phyloP scores from a whole-genome alignment of 768 basidiomycete genomes.

The Lactifluus piperatus region DNA sequence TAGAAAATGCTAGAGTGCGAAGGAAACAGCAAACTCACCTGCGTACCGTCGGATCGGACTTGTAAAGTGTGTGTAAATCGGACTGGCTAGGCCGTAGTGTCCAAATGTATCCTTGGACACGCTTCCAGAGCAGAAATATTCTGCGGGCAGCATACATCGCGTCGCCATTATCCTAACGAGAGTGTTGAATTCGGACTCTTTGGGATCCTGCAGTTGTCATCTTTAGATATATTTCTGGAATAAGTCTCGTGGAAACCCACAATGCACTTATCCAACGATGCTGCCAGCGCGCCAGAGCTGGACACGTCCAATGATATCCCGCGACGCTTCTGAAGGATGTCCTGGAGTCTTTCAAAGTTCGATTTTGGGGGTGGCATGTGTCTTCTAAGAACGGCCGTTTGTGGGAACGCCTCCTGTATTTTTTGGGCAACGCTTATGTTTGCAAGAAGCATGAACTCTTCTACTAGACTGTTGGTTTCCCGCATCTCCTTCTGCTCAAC shows the following conservation, averaged over 20 bases:
- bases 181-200: slow-evolving; percentile 89
- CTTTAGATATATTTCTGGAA: slow-evolving; percentile 4
- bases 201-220: slow-evolving; percentile 49
- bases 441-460: slow-evolving; percentile 98
- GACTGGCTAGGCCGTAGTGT: slow-evolving; percentile 95
- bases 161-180: slow-evolving; percentile 99
- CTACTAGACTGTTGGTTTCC: slow-evolving; percentile 94
- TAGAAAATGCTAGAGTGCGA: background rate
- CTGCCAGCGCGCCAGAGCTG: slow-evolving; percentile 81
- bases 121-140: slow-evolving; percentile 96
- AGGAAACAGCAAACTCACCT: slow-evolving; percentile 36
- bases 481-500: slow-evolving; percentile 90
- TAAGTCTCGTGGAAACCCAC: slow-evolving; percentile 36
- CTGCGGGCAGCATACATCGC: slow-evolving; percentile 95
- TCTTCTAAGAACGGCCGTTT: slow-evolving; percentile 88
- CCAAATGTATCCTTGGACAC: slow-evolving; percentile 88
- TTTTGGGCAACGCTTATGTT: slow-evolving; percentile 89
- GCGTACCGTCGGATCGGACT: slow-evolving; percentile 96
- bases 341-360: slow-evolving; percentile 94
- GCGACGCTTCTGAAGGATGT: slow-evolving; percentile 80
- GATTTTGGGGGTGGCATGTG: slow-evolving; percentile 86
- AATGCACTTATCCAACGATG: slow-evolving; percentile 78
- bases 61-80: slow-evolving; percentile 98
- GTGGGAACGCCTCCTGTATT: slow-evolving; percentile 92
- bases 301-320: slow-evolving; percentile 82